Percentiles rank a stretch among this genome's conserved stretches.
These are phyloP conservation scores for Ilyonectria destructans DNA, from an alignment of 2,329 filamentous ascomycete genomes.

Conservation along the genomic window DNA sequence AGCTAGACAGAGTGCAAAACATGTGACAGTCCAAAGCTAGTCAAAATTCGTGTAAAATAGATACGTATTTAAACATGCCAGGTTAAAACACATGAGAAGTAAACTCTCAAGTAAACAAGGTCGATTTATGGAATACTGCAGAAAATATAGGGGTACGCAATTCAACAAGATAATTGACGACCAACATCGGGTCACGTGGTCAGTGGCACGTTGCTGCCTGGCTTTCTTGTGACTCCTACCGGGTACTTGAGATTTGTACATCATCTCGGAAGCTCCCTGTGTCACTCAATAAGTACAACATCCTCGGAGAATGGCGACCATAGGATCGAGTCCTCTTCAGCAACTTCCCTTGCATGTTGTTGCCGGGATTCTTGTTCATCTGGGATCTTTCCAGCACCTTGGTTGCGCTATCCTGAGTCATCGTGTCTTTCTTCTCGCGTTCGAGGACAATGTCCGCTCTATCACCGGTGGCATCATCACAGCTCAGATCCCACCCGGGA, in stretches of 20 bases:
- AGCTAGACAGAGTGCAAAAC: too few relatives aligned
- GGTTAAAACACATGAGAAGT: too few relatives aligned
- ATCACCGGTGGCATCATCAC: background rate
- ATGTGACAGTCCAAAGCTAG: too few relatives aligned
- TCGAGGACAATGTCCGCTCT: background rate
- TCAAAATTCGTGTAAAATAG: too few relatives aligned
- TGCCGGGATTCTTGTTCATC: background rate
- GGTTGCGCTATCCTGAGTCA: background rate
- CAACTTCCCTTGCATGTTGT: slow-evolving; percentile 9
- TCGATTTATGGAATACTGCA: too few relatives aligned
- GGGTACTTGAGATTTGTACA: too few relatives aligned
- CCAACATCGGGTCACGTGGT: background rate
- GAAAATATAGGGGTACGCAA: background rate
- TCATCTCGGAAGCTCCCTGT: too few relatives aligned
- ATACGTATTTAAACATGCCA: too few relatives aligned
- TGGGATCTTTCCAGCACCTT: slow-evolving; percentile 8
- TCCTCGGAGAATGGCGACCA: background rate
- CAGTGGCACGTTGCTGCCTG: background rate
- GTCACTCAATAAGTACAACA: background rate
- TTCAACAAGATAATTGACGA: background rate
- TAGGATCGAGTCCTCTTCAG: background rate
- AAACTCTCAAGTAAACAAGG: too few relatives aligned
- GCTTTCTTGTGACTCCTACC: too few relatives aligned
- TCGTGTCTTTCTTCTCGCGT: background rate
- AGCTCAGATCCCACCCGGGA: background rate